phyloP scores from a whole-genome alignment of 2,329 filamentous ascomycete genomes.

The Escovopsis sp. region DNA sequence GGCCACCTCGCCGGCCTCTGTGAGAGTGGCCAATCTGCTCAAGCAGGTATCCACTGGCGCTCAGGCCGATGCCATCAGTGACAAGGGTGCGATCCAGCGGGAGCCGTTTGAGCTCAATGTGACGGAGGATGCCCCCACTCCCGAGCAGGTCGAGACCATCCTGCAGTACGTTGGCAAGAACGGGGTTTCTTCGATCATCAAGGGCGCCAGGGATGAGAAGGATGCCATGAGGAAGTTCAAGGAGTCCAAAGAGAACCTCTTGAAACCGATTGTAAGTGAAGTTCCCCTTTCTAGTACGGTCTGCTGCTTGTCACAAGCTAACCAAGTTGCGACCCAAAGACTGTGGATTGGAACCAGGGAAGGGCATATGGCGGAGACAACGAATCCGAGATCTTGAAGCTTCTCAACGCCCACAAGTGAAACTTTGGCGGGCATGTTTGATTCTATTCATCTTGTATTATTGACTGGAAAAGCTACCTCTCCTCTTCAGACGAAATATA shows the following conservation, averaged over 20 bases:
- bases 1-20: constrained; percentile 56
- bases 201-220: constrained; percentile 55
- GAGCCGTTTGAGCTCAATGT: constrained; percentile 77
- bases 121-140: constrained; percentile 64
- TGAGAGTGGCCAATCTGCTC: constrained; percentile 58
- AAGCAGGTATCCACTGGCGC: constrained; percentile 66
- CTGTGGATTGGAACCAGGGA: constrained; percentile 90
- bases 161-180: constrained; percentile 61
- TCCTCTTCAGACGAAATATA: constrained; percentile 1
- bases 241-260: constrained; percentile 51
- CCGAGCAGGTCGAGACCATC: constrained; percentile 70
- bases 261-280: constrained; percentile 58
- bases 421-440: constrained; percentile 6
- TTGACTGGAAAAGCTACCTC: no score
- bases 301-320: background rate
- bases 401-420: constrained; percentile 46
- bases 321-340: constrained; percentile 14
- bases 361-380: constrained; percentile 63
- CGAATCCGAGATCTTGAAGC: constrained; percentile 77
- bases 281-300: background rate
- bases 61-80: constrained; percentile 50
- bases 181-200: constrained; percentile 48
- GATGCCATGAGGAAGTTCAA: constrained; percentile 74
- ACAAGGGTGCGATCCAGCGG: constrained; percentile 43
- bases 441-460: background rate